Evolutionary conservation across 2,329 filamentous ascomycete species (phyloP), one percentile per base, ranked within the genome.

Genomic region (Aspergillus floridensis): DNA sequence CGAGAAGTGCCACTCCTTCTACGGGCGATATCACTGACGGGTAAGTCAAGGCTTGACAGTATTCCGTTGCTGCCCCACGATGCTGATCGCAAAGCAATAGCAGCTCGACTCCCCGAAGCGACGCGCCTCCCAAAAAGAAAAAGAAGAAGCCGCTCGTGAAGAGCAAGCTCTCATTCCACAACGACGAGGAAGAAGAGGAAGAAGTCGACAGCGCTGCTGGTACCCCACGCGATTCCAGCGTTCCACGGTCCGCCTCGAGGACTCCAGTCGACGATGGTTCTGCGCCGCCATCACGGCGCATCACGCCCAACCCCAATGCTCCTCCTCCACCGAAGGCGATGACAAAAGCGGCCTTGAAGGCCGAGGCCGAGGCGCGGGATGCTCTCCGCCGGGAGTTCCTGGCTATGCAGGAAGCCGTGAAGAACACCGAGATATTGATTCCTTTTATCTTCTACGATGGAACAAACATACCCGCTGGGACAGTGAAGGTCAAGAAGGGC

Each of bases 371-470:
- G 58, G 86, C 92, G 65, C 84, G 90, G 63, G 91, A 95, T 67
- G 77, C 84, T 14, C 78, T 93, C 53, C 84, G 90, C 10, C 90
- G 88, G 62, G 88, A 98, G 70, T 99, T 96, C 68, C 74, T 96
- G 49, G 81, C 81, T 10, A 84, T 93, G 59, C 95, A 97, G 72
- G 91, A 96, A 62, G 86, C 88, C 0, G 90, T 98, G 65, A 96
- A 96, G 77, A 86, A 86, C 21, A 93, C 92, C 8, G 93, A 97
- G 70, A 90, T 99, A 57, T 83, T 90, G 16, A 88, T 99, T 32
- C 95, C 95, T 0, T 99, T 98, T 74, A 91, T 98, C 3, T 98
- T 98, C 73, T 98, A 97, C 77, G 93, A 98, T 67, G 95, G 95
- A 16, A 91, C 91, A 22, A 93, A 96, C 73, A 89, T 90, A 11